A percentile compares a stretch with the other conserved stretches of the same genome.
Evolutionary conservation across 2,329 filamentous ascomycete species (phyloP).

Genomic region (Aspergillus arachidicola): DNA sequence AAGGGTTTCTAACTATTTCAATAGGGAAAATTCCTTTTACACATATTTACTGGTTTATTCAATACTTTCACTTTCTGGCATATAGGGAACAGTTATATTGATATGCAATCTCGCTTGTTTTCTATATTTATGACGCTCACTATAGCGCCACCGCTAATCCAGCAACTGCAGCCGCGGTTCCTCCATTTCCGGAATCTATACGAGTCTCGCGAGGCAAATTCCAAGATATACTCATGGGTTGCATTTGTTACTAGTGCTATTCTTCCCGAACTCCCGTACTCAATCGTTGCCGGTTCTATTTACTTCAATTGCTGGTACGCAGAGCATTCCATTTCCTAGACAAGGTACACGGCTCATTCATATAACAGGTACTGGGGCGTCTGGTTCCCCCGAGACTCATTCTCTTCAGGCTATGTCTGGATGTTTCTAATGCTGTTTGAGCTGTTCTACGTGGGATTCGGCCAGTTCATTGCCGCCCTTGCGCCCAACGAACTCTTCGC

Average conservation of each 20-base stretch:
- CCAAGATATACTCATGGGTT: conserved; percentile 78
- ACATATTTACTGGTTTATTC: conserved; percentile 66
- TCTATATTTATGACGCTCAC: conserved; percentile 76
- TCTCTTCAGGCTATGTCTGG: conserved; percentile 64
- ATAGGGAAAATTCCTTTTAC: conserved; percentile 63
- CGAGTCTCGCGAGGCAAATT: conserved; percentile 70
- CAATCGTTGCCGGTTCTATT: conserved; percentile 64
- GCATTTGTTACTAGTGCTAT: conserved; percentile 69
- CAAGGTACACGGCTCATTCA: neutral
- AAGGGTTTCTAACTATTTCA: neutral
- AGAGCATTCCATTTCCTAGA: neutral
- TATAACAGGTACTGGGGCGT: conserved; percentile 54
- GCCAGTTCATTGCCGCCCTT: conserved; percentile 68
- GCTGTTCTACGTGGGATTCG: conserved; percentile 66
- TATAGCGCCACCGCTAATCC: conserved; percentile 72
- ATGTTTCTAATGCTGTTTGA: conserved; percentile 68
- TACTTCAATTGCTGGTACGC: conserved; percentile 67
- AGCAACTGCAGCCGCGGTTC: conserved; percentile 75
- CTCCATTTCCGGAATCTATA: conserved; percentile 68
- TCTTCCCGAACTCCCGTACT: conserved; percentile 71
- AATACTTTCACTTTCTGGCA: conserved; percentile 73
- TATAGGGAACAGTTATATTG: conserved; percentile 58
- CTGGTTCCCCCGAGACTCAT: conserved; percentile 58
- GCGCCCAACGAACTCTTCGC: conserved; percentile 68
- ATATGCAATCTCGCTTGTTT: conserved; percentile 73